These are phyloP conservation scores for Orobanche coerulescens DNA, from an alignment of 257 asterid species.

Conservation along the genomic window DNA sequence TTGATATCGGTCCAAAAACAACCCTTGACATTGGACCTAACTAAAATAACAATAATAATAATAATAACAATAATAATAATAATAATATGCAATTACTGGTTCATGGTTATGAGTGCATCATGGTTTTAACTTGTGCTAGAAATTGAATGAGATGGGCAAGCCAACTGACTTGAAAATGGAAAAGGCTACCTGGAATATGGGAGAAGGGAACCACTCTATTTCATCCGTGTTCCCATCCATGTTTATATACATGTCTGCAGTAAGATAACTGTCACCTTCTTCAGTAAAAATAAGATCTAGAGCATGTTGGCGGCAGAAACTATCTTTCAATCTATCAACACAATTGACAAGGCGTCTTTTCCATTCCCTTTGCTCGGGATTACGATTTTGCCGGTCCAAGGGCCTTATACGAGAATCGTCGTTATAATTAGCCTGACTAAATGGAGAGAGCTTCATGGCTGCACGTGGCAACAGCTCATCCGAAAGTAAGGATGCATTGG, in stretches of 20 bases:
- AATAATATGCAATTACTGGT: no score
- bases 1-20: neutral
- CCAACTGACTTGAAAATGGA: constrained; percentile 14
- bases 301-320: constrained; percentile 97
- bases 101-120: no score
- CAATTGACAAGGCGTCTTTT: constrained; percentile 70
- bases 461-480: constrained; percentile 98
- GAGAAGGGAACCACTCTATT: constrained; percentile 90
- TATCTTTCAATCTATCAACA: constrained; percentile 88
- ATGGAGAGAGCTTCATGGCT: constrained; percentile 76
- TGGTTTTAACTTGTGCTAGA: no score
- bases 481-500: constrained; percentile 89
- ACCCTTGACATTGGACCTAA: neutral
- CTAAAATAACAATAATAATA: neutral
- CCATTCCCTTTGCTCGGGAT: constrained; percentile 99
- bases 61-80: no score
- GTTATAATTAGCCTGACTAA: constrained; percentile 43
- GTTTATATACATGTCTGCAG: constrained; percentile 76
- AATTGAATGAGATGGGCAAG: constrained; percentile 1
- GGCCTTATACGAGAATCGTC: constrained; percentile 80
- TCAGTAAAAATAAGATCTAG: constrained; percentile 92
- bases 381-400: constrained; percentile 79
- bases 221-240: constrained; percentile 76
- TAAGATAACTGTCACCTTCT: constrained; percentile 89
- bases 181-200: constrained; percentile 79